Evolutionary conservation across 352 stramenopile species (phyloP).

Genomic region (Albugo laibachii): DNA sequence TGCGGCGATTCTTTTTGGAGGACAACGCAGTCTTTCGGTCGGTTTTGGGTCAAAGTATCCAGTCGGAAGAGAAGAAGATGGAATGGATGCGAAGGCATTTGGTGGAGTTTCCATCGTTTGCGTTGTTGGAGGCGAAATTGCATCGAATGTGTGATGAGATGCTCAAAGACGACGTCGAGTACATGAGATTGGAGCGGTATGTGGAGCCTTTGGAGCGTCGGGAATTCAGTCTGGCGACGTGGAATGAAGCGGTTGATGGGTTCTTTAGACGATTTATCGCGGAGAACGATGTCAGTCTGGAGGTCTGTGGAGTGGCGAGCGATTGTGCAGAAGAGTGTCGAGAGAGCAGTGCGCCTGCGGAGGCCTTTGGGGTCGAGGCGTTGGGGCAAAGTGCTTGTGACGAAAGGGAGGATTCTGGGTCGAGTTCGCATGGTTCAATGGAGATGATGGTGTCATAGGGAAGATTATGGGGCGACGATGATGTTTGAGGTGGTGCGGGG

Average conservation of each 20-base stretch:
- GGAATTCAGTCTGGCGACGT: background rate
- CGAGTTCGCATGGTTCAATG: too few relatives aligned
- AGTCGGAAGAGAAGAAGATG: conserved; percentile 18
- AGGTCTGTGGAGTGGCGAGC: too few relatives aligned
- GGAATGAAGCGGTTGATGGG: background rate
- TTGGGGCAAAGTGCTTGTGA: too few relatives aligned
- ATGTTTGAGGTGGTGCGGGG: too few relatives aligned
- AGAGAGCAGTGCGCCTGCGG: too few relatives aligned
- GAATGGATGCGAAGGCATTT: conserved; percentile 36
- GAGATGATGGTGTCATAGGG: too few relatives aligned
- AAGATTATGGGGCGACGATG: too few relatives aligned
- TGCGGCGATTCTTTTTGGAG: conserved; percentile 54
- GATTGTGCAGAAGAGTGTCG: too few relatives aligned
- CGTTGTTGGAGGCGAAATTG: conserved; percentile 50
- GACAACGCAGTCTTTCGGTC: conserved; percentile 22
- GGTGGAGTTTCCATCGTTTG: conserved; percentile 56
- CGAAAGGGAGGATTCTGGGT: too few relatives aligned
- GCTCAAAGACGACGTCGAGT: background rate
- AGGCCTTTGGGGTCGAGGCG: too few relatives aligned
- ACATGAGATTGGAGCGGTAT: background rate
- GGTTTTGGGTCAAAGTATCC: conserved; percentile 46
- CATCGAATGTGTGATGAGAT: conserved; percentile 27
- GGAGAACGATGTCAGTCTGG: too few relatives aligned
- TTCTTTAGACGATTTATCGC: background rate
- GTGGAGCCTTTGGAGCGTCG: background rate